Evolutionary conservation across 768 basidiomycete genomes (phyloP), one percentile per base, ranked within the genome.

Genomic region (Udeniomyces megalosporus): DNA sequence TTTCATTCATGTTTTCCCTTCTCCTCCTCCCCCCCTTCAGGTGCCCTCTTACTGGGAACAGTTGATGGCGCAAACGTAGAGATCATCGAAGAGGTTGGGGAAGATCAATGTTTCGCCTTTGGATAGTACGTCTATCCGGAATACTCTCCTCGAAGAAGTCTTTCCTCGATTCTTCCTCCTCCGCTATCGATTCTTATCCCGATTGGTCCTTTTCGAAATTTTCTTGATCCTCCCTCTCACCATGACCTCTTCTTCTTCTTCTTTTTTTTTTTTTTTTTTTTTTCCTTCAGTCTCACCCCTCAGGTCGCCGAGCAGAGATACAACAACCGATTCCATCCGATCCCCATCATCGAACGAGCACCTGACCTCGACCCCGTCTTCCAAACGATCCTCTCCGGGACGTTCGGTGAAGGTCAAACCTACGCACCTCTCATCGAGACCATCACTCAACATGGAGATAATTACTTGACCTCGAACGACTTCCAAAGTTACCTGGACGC

Each of bases 21-120:
- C n/a, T n/a, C n/a, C n/a, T n/a, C n/a, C n/a, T n/a, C n/a, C n/a
- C n/a, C n/a, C n/a, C n/a, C n/a, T n/a, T n/a, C n/a, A n/a, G n/a
- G n/a, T 42, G 91, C 89, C 24, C 76, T 96, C 52, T 76, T 96
- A 15, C 74, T 92, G 51, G 90, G 88, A 50, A 90, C 57, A 4
- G 57, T 72, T 76, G 89, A 99, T 74, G 93, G 93, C 59, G 93
- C 93, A 22, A 92, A 89, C 69, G 89, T 66, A 51, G 57, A 66
- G 76, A 96, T 97, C 67, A 91, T 88, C 4, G 89, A 96, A 70
- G 91, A 95, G 72, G 84, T 90, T 51, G 93, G 92, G 32, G 88
- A 90, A 70, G 82, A 80, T 69, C 88, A 93, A 72, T 89, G 91
- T 69, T 90, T 87, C 86, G 72, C 78, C 82, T 85, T 72, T 38